Base-by-base conservation (phyloP, 2,329 filamentous ascomycete species). In the Tolypocladium endophyticum region DNA sequence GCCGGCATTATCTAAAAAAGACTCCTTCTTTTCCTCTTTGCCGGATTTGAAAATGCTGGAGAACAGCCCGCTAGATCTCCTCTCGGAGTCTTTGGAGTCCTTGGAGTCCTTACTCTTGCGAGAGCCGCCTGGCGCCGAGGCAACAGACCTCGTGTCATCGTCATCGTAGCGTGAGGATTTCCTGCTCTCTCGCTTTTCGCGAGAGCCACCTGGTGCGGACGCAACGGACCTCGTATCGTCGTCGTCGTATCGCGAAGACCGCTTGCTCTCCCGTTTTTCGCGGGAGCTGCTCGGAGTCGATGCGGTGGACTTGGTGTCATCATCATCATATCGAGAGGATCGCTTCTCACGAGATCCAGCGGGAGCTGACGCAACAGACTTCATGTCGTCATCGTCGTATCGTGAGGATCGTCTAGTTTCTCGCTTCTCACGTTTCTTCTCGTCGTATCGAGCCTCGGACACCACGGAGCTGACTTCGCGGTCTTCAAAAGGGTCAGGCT, bases 1-100 rank as follows among this genome's bases (percentile, higher is more conserved):
- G 81, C 77, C 84, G 84, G 85, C 82, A 79, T 82, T 84, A 87
- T 74, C 85, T 87, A 87, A 86, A 86, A 87, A 87, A 87, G 83
- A 83, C 75, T 80, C 73, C 72, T 76, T 74, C 63, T 70, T 70
- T 58, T 72, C 71, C 55, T 76, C 75, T 60, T 75, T 70, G 60
- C 74, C 74, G 14, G 74, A 73, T 62, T 77, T 79, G 70, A 79
- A 76, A 62, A 81, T 74, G 65, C 74, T 75, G 59, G 82, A 81
- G 63, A 84, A 76, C 30, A 79, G 71, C 43, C 77, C 73, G 56
- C 71, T 73, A 28, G 73, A 72, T 57, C 72, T 68, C 64, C 76
- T 81, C 63, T 71, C 74, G 16, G 68, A 52, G 16, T 74, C 71
- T 62, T 70, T 77, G 62, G 47, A 28, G 23, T 47, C 43, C 28